These are phyloP conservation scores for Candida parachauliodes DNA, from an alignment of 805 yeast species.

Conservation along the genomic window DNA sequence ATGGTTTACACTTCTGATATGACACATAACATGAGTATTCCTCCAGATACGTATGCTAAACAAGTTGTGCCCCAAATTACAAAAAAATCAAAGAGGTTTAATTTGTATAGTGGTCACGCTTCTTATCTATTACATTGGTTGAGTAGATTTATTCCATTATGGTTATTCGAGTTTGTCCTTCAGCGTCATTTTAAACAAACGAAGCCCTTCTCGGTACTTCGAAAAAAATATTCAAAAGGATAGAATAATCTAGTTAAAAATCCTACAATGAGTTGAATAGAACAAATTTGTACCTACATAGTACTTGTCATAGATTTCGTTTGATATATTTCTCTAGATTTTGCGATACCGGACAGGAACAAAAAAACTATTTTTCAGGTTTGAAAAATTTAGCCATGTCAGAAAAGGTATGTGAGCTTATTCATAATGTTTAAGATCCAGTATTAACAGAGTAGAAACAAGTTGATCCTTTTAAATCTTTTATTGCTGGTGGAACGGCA, in stretches of 20 bases:
- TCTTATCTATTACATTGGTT: slow-evolving; percentile 17
- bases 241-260: too few species aligned
- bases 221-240: slow-evolving; percentile 10
- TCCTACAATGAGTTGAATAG: too few species aligned
- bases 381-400: slow-evolving; percentile 3
- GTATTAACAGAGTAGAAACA: too few species aligned
- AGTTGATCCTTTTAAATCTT: slow-evolving; percentile 74
- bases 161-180: slow-evolving; percentile 19
- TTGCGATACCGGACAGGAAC: too few species aligned
- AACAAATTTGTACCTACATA: too few species aligned
- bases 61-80: slow-evolving; percentile 46
- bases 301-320: too few species aligned
- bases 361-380: slow-evolving; percentile 1
- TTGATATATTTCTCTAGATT: too few species aligned
- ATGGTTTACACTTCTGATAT: slow-evolving; percentile 14
- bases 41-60: slow-evolving; percentile 54
- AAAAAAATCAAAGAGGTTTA: slow-evolving; percentile 20
- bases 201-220: slow-evolving; percentile 17
- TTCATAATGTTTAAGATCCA: too few species aligned
- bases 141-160: slow-evolving; percentile 21
- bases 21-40: slow-evolving; percentile 31
- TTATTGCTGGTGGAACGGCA: slow-evolving; percentile 93
- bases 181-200: slow-evolving; percentile 22
- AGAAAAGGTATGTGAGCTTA: slow-evolving; percentile 9
- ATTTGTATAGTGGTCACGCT: slow-evolving; percentile 22